Evolutionary conservation across 768 basidiomycete species (phyloP), one percentile per base, ranked within the genome.

Genomic region (Boletus pseudo-olivaceus): DNA sequence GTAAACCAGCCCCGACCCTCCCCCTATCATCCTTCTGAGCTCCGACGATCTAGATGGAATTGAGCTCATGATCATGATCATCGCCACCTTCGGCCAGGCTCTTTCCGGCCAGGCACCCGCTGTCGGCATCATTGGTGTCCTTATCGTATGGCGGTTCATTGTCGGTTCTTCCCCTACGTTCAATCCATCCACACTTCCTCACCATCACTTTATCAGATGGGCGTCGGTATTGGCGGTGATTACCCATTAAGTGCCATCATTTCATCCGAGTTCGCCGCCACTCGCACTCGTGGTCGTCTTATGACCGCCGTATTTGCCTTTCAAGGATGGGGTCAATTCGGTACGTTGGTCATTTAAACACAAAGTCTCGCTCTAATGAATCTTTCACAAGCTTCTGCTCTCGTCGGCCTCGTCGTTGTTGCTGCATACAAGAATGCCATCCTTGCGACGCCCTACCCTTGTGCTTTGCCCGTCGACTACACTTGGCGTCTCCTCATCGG

Each of bases 401-500:
- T 93, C 44, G 77, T 93, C 38, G 82, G 82, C 10, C 64, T 85
- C 62, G 76, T 90, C 60, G 70, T 85, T 49, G 80, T 84, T 26
- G 59, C 77, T 42, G 90, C 84, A 1, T 93, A 82, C 82, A 93
- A 90, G 73, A 62, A 67, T 49, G 55, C 77, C 5, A 79, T 84
- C 54, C 73, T 89, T 32, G 68, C 75, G 19, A 45, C 76, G n/a
- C 52, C 75, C 29, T 61, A 67, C 40, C 72, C 72, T 37, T 61
- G 76, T 43, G 66, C 75, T 32, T 55, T 66, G 14, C 76, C 80
- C 42, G 77, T 96, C 53, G 93, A 96, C 72, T 80, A 76, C 65
- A 80, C 83, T 67, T 94, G 93, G 93, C 87, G 93, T 62, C 73
- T 94, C 47, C 79, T 95, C 64, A 92, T 96, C 68, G 93, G 93